Base-by-base conservation (phyloP, 78 protist species). In the Mastigamoeba balamuthi region DNA sequence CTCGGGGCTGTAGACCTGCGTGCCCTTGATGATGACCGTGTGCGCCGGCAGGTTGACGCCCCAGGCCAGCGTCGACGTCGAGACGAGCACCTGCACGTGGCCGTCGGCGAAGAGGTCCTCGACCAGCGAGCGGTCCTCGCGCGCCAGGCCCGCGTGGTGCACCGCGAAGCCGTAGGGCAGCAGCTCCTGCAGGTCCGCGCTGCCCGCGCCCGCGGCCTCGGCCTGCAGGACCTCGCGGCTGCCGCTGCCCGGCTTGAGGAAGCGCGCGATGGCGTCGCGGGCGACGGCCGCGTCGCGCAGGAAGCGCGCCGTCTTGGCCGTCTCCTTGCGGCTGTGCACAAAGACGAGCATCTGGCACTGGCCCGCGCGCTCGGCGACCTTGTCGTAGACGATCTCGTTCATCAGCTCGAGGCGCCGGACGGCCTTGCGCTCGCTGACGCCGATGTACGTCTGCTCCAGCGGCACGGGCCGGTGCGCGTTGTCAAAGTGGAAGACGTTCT, bases 1-100 rank as follows among this genome's bases (percentile, higher is more conserved):
- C 74, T 95, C 98, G 5, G 99, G 92, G 35, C 69, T 42, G 84
- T 95, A 97, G 1, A 95, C 81, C 69, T 93, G 95, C 0, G 99
- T 98, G 17, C 99, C 99, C 74, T 97, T 97, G 84, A 98, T 96
- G 76, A 98, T 94, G 29, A 98, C 99, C 0, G 97, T 78, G 81
- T 97, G 98, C 3, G 99, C 99, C 28, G 99, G 99, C 25, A 98
- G 77, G 88, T 98, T 98, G 40, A 98, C 99, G 52, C 99, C 99
- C 99, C 99, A 98, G 6, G 99, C 99, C 10, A 98, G 88, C 17
- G 99, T 98, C 17, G 99, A 94, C 0, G 99, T 98, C 6, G 96
- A 89, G 41, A 95, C 91, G 8, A 97, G 86, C 27, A 95, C 97
- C 72, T 91, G 91, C n/a, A 96, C 37, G 78, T 87, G 93, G 23